These are phyloP conservation scores for Suhomyces yuchorum DNA, from an alignment of 1,139 yeast species.

Conservation along the genomic window DNA sequence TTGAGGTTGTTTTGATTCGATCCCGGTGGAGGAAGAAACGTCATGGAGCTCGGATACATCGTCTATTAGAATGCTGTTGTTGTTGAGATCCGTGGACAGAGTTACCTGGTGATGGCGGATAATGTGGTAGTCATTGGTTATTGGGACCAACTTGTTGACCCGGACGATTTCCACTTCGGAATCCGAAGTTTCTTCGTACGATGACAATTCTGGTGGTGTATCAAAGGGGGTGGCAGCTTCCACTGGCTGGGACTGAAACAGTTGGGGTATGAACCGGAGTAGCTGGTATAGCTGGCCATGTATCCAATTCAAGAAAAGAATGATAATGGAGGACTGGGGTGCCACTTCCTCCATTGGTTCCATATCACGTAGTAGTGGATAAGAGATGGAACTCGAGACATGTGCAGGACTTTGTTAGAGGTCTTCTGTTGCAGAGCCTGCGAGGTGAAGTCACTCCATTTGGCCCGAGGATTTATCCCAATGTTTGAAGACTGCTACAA, in stretches of 20 bases:
- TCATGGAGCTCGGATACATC: constrained; percentile 12
- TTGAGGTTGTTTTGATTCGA: background rate
- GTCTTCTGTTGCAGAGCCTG: background rate
- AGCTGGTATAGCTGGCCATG: constrained; percentile 1
- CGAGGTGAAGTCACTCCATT: no score
- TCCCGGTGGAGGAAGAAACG: constrained; percentile 2
- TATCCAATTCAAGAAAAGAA: background rate
- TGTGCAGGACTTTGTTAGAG: background rate
- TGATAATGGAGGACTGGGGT: background rate
- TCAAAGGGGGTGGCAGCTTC: background rate
- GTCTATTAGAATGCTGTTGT: constrained; percentile 18
- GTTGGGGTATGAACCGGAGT: background rate
- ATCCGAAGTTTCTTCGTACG: constrained; percentile 3
- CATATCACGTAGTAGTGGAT: background rate
- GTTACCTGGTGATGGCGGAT: constrained; percentile 6
- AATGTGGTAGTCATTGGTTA: constrained; percentile 19
- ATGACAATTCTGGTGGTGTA: background rate
- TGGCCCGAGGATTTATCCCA: no score
- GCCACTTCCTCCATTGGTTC: constrained; percentile 3
- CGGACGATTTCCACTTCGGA: constrained; percentile 8
- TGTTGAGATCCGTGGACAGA: constrained; percentile 6
- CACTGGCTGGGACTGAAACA: background rate
- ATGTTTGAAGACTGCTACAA: no score
- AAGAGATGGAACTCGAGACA: background rate
- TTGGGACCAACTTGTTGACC: background rate